Evolutionary conservation across 176 grass and related monocot genomes (phyloP).

Genomic region (Cenchrus fungigraminus): DNA sequence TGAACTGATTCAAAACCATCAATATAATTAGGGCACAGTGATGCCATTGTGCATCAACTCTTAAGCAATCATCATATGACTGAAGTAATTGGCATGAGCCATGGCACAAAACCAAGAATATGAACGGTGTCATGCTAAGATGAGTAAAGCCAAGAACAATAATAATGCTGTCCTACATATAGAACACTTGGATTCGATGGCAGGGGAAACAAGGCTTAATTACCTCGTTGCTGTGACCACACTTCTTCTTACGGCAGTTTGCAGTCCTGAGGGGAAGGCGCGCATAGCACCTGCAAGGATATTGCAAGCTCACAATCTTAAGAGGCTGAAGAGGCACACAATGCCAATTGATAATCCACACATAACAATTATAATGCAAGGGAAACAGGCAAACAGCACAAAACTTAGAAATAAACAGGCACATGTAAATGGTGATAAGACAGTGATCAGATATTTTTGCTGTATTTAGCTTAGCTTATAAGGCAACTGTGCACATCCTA

Average conservation of each 20-base stretch:
- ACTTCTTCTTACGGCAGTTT: slow-evolving; percentile 65
- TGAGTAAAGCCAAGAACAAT: background rate
- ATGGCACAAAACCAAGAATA: slow-evolving; percentile 12
- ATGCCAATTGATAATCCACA: too few relatives aligned
- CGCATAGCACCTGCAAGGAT: too few relatives aligned
- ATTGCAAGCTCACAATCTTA: too few relatives aligned
- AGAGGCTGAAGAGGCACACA: too few relatives aligned
- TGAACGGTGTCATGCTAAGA: background rate
- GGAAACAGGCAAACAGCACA: too few relatives aligned
- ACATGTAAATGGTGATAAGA: too few relatives aligned
- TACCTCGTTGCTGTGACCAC: slow-evolving; percentile 72
- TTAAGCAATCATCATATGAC: background rate
- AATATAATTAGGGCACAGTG: background rate
- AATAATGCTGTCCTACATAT: background rate
- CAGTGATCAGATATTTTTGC: too few relatives aligned
- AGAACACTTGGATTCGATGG: background rate
- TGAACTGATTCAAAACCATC: background rate
- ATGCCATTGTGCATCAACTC: background rate
- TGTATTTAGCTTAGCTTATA: too few relatives aligned
- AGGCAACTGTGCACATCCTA: too few relatives aligned
- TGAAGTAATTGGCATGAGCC: background rate
- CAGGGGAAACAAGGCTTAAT: background rate
- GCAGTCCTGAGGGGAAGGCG: slow-evolving; percentile 22
- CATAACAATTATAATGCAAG: too few relatives aligned
- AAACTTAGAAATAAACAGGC: too few relatives aligned